phyloP scores from a whole-genome alignment of 164 flowering plant genomes.

The Protea cynaroides region DNA sequence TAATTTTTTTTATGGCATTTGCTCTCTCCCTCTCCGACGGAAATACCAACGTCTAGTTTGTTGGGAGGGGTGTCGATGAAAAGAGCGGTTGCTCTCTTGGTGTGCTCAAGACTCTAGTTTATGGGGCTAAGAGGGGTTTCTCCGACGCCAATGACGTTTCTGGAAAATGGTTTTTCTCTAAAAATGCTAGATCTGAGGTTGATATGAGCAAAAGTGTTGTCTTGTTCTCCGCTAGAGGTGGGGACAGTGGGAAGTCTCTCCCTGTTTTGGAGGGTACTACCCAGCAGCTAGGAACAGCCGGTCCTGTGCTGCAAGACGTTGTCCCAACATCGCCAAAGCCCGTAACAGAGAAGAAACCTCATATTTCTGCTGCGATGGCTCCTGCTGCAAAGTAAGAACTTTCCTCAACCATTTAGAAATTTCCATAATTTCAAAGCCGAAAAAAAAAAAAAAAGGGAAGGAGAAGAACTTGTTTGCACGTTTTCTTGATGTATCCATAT shows the following conservation, averaged over 20 bases:
- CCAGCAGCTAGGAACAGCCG: constrained; percentile 19
- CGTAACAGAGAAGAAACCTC: constrained; percentile 46
- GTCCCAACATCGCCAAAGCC: constrained; percentile 29
- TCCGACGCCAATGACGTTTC: constrained; percentile 52
- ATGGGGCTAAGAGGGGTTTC: constrained; percentile 75
- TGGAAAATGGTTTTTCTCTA: constrained; percentile 64
- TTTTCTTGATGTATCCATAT: too few relatives aligned
- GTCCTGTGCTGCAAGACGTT: constrained; percentile 21
- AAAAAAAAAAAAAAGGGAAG: too few relatives aligned
- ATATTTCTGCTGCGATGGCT: constrained; percentile 32
- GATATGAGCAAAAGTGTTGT: not conserved
- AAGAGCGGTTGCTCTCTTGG: constrained; percentile 17
- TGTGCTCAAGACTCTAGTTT: constrained; percentile 32
- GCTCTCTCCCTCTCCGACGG: too few relatives aligned
- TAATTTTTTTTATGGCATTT: too few relatives aligned
- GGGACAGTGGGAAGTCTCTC: constrained; percentile 26
- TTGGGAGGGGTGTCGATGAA: constrained; percentile 23
- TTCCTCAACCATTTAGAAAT: not conserved
- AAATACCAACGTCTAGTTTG: too few relatives aligned
- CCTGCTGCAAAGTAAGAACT: constrained; percentile 58
- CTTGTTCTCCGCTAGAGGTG: constrained; percentile 41
- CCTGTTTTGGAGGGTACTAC: constrained; percentile 21
- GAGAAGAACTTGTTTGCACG: too few relatives aligned
- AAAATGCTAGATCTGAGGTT: constrained; percentile 37
- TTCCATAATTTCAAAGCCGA: too few relatives aligned